These are phyloP conservation scores for Prunus dulcis DNA, from an alignment of 306 rosid species.

Conservation along the genomic window DNA sequence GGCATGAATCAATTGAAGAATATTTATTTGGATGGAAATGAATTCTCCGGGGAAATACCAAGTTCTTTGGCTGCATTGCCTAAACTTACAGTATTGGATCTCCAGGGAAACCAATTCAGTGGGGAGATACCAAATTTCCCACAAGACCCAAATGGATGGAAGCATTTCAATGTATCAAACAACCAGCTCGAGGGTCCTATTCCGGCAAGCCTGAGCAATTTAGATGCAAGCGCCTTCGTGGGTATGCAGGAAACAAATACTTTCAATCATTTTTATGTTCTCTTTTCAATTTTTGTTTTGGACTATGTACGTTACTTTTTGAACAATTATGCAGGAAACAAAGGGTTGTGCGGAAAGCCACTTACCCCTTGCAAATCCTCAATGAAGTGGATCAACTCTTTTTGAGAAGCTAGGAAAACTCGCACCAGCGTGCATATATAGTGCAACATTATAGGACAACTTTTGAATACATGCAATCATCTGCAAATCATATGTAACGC, in stretches of 20 bases:
- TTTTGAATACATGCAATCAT: too few relatives aligned
- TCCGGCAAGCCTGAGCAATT: slow-evolving; percentile 34
- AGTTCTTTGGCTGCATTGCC: slow-evolving; percentile 51
- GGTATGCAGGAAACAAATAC: slow-evolving; percentile 33
- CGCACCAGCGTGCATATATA: too few relatives aligned
- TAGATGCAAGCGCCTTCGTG: slow-evolving; percentile 24
- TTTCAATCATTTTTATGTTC: too few relatives aligned
- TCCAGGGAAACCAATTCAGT: slow-evolving; percentile 47
- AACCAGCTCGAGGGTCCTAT: slow-evolving; percentile 58
- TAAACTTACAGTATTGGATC: slow-evolving; percentile 50
- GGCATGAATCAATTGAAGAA: slow-evolving; percentile 49
- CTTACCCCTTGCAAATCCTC: not conserved
- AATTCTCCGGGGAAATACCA: slow-evolving; percentile 56
- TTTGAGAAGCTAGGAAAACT: too few relatives aligned
- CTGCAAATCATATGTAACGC: too few relatives aligned
- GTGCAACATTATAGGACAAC: too few relatives aligned
- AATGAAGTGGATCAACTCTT: not conserved
- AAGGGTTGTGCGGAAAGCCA: slow-evolving; percentile 6
- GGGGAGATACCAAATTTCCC: slow-evolving; percentile 61
- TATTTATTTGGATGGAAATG: slow-evolving; percentile 52
- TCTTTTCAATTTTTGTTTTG: not conserved
- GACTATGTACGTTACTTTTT: not conserved
- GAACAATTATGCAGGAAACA: not conserved
- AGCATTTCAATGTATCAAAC: slow-evolving; percentile 38
- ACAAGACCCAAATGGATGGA: slow-evolving; percentile 19